phyloP scores from a whole-genome alignment of 1,284 basidiomycete species.

The Fomitopsis schrenkii region DNA sequence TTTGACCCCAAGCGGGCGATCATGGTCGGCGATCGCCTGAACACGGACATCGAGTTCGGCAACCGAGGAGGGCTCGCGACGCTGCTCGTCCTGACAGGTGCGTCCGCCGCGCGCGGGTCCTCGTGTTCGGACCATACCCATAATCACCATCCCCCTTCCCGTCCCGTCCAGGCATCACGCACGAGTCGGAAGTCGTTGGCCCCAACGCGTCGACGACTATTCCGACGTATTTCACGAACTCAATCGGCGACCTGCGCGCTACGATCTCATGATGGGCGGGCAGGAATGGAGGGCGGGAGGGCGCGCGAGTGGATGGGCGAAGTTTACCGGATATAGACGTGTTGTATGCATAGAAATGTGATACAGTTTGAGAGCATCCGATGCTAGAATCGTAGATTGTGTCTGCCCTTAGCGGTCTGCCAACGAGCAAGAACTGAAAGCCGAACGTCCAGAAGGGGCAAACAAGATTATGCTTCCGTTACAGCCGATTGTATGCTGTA shows the following conservation, averaged over 20 bases:
- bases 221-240: constrained; percentile 79
- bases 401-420: not conserved
- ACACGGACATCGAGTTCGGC: constrained; percentile 94
- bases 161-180: constrained; percentile 61
- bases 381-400: not conserved
- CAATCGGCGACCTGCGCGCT: constrained; percentile 69
- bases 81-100: constrained; percentile 91
- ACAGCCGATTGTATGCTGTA: too few relatives aligned
- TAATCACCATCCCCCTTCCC: too few relatives aligned
- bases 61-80: constrained; percentile 83
- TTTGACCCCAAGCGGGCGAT: constrained; percentile 85
- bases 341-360: constrained; percentile 1
- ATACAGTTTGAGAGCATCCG: not conserved
- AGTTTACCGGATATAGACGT: not conserved
- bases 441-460: too few relatives aligned
- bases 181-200: constrained; percentile 68
- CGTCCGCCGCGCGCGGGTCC: constrained; percentile 3
- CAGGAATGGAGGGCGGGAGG: constrained; percentile 4
- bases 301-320: not conserved
- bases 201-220: constrained; percentile 64
- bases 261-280: constrained; percentile 12
- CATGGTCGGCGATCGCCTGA: constrained; percentile 94
- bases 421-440: too few relatives aligned
- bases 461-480: too few relatives aligned
- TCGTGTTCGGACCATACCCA: not conserved